Conservation (phyloP, 164 flowering plant species). For the Paratinospora sagittata region DNA sequence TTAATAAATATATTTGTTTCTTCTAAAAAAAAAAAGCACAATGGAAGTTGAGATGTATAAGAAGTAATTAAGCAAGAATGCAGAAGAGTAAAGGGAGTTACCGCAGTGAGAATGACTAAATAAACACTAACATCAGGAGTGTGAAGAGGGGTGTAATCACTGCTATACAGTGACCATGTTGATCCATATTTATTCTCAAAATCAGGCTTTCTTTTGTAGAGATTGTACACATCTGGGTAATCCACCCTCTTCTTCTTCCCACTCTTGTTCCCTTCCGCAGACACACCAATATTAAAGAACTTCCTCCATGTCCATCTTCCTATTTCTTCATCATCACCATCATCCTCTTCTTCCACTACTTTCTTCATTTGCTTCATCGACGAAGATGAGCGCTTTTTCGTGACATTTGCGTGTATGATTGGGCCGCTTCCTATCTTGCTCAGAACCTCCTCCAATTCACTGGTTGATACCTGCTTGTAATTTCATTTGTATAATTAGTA, state of each 20-base stretch:
- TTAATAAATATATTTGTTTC: too few relatives aligned
- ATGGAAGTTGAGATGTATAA: too few relatives aligned
- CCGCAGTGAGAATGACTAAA: conserved; percentile 78
- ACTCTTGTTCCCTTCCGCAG: conserved; percentile 12
- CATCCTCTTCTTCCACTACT: conserved; percentile 8
- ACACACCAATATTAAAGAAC: conserved; percentile 35
- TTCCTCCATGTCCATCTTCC: conserved; percentile 67
- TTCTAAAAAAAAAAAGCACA: too few relatives aligned
- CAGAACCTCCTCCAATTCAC: neutral
- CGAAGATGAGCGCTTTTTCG: neutral
- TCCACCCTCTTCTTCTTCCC: conserved; percentile 6
- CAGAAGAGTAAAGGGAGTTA: too few relatives aligned
- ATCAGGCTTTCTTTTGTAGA: conserved; percentile 50
- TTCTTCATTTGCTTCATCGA: neutral
- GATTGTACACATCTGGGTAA: conserved; percentile 52
- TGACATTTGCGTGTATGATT: neutral
- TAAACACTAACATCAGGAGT: conserved; percentile 62
- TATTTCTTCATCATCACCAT: conserved; percentile 13
- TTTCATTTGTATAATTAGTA: too few relatives aligned
- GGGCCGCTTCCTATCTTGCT: neutral
- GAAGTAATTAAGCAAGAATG: too few relatives aligned
- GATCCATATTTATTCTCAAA: conserved; percentile 80
- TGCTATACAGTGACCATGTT: conserved; percentile 59
- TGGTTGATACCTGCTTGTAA: neutral
- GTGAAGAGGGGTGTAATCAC: conserved; percentile 51